Percentiles rank a stretch among this genome's conserved stretches.
phyloP scores from a whole-genome alignment of 2,329 filamentous ascomycete species.

The Hymenoscyphus occultus region DNA sequence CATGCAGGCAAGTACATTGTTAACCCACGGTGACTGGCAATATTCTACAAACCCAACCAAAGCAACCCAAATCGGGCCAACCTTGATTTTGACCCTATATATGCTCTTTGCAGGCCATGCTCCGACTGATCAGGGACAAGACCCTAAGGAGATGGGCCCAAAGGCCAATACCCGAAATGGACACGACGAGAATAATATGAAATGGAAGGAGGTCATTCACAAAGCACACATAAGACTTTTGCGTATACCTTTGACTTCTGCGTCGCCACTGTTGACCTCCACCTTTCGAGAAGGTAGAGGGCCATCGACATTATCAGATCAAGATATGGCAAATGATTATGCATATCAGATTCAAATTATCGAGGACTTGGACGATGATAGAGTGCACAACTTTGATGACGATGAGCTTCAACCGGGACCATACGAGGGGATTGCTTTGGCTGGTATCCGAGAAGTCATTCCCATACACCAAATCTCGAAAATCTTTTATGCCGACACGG shows the following conservation, averaged over 20 bases:
- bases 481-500: constrained; percentile 75
- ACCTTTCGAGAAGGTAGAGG: constrained; percentile 40
- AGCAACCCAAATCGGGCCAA: constrained; percentile 79
- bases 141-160: not conserved
- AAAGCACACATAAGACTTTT: constrained; percentile 79
- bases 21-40: constrained; percentile 82
- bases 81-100: constrained; percentile 84
- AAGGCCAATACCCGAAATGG: not conserved
- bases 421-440: constrained; percentile 58
- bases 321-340: constrained; percentile 49
- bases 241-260: constrained; percentile 29
- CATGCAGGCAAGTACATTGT: constrained; percentile 86
- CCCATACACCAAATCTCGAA: constrained; percentile 72
- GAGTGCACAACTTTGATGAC: constrained; percentile 65
- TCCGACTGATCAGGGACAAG: not conserved
- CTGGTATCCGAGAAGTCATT: constrained; percentile 64
- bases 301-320: constrained; percentile 25
- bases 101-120: constrained; percentile 89
- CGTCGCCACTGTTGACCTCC: constrained; percentile 14
- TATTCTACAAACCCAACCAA: constrained; percentile 63
- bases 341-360: constrained; percentile 67
- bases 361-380: constrained; percentile 68
- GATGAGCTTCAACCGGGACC: constrained; percentile 48
- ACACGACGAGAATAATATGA: constrained; percentile 42
- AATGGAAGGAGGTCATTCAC: constrained; percentile 96